Evolutionary conservation across 2,329 filamentous ascomycete genomes (phyloP), one percentile per base, ranked within the genome.

Genomic region (Colletotrichum sp.): DNA sequence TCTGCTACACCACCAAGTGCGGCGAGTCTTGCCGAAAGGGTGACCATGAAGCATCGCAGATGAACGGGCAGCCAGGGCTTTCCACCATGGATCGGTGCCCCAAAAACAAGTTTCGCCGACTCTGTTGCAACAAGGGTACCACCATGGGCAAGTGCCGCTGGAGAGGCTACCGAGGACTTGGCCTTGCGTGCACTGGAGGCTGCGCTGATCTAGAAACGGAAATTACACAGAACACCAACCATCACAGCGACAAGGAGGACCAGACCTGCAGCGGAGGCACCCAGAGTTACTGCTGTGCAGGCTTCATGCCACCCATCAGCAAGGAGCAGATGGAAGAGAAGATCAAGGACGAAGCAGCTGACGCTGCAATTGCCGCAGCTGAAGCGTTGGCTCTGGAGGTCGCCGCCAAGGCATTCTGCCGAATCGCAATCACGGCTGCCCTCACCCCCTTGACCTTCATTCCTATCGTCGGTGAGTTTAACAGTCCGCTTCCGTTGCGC

Each of bases 361-460:
- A 75, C 26, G 78, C 78, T 0, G 82, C 82, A 10, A 77, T 80
- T 39, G 77, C 77, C 10, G 78, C 77, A 1, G 83, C 82, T 2
- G 81, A 82, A 61, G 71, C 82, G 10, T 77, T 78, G 16, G 82
- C 82, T 6, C 73, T 84, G 0, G 83, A 84, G 55, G 71, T 84
- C 48, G 83, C 83, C 15, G 82, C 83, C 1, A 84, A 82, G 61
- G 82, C 80, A 2, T 84, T 84, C 66, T 85, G 83, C 74, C 66
- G 83, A 18, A 68, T 84, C 30, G 83, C 83, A 5, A 79, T 85
- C 9, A 80, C 82, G 4, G 83, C 82, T 4, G 43, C 66, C 5
- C 43, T 52, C 30, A 21, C 36, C 7, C 63, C 70, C 13, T 39
- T 75, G 16, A 52, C 43, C 21, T 39, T 75, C n/a, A 71, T 71